Evolutionary conservation across 2,329 filamentous ascomycete species (phyloP), one percentile per base, ranked within the genome.

Genomic region (Madurella fahalii): DNA sequence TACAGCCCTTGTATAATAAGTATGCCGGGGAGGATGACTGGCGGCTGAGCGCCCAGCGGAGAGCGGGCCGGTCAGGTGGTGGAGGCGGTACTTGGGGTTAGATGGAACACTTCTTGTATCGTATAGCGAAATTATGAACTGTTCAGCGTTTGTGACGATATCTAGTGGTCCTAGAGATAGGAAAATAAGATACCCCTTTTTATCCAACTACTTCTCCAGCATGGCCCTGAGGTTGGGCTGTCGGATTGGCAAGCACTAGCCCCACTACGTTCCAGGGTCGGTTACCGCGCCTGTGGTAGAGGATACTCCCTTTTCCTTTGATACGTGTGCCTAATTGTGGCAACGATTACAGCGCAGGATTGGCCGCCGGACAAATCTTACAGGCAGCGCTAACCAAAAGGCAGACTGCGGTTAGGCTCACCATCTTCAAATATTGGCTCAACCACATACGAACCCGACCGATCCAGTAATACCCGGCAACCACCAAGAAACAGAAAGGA

Each of bases 11-110:
- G 72, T 91, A 96, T 70, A 96, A 96, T 69, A 88, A 92, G 68
- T 96, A 90, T 73, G 87, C 86, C 2, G 87, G 86, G 2, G 92
- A 96, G 68, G 93, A 99, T 68, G 94, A 97, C 69, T 99, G 94
- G 94, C 81, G 94, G 59, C 73, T 99, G 57, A 92, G 86, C 64
- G 89, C 93, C 12, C 94, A 99, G 78, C 84, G 85, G 66, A 87
- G 86, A 68, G 87, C 87, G 47, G 93, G 92, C 4, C 81, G 93
- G 62, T 87, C 89, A 56, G 94, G 90, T 47, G 87, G 89, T 13
- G 83, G 82, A 52, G 93, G 93, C 65, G 93, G 93, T 2, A 99
- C 94, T 9, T 99, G 94, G 94, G 94, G 89, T 61, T 92, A 76
- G 63, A 47, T 44, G 34, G 34, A 9, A 15, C 34, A 15, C 34